Base-by-base conservation (phyloP, 2,329 filamentous ascomycete genomes). In the Lachnellula arida region DNA sequence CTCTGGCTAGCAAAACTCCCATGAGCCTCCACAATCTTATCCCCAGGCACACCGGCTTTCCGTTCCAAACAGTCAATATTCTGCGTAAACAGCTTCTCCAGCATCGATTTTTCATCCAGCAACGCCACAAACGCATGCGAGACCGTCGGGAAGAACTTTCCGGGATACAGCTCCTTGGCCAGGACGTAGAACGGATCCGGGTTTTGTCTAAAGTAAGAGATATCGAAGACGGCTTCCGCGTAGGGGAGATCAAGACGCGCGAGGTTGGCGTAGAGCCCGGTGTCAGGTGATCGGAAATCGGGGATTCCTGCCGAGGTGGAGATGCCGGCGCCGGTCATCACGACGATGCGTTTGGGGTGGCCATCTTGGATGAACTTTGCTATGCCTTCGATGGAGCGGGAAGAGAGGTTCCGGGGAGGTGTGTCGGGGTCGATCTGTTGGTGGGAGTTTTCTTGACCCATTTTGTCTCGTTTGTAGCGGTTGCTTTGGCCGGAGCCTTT, bases 61-160 rank as follows among this genome's bases (percentile, higher is more conserved):
- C 92, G 84, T 74, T 99, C 94, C 12, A 99, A 80, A 67, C 91
- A 96, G 74, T 99, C 94, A 63, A 99, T 97, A 68, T 99, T 99
- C 70, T 99, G 94, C 0, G 94, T 97, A 72, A 97, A 99, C 52
- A 94, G 82, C 77, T 91, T 94, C 62, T 87, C 76, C 23, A 99
- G 76, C 42, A 93, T 76, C 4, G 83, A 84, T 73, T 95, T 96
- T 58, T 85, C 77, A 55, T 92, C 81, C 15, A 97, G 83, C 23
- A 99, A 77, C 14, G 84, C 80, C 66, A 99, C 86, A 73, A 99
- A 99, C 37, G 84, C 87, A 73, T 99, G 94, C 2, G 91, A 88
- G 53, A 97, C 78, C 1, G 94, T 99, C 0, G 94, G 94, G 53
- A 86, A 80, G 75, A 89, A 97, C 66, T 87, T 88, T 17, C 92